These are phyloP conservation scores for Nymphaea thermarum DNA, from an alignment of 164 flowering plant species.

Conservation along the genomic window DNA sequence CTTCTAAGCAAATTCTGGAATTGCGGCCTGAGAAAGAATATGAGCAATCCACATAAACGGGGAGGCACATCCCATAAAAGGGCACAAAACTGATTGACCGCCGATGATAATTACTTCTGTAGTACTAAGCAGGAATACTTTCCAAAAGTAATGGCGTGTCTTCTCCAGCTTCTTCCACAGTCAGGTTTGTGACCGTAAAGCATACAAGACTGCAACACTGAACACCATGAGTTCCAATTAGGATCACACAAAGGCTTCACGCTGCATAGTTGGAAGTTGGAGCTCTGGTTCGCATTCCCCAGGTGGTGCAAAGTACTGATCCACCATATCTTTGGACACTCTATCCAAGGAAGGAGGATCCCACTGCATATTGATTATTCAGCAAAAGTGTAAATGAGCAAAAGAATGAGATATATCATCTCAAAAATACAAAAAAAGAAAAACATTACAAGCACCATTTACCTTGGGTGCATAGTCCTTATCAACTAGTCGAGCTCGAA, in stretches of 20 bases:
- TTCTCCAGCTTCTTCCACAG: no score
- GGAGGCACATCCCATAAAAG: no score
- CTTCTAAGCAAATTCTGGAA: no score
- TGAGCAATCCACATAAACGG: no score
- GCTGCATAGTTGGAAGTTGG: conserved; percentile 42
- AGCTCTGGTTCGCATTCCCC: conserved; percentile 54
- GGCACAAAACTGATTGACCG: no score
- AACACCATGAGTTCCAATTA: neutral
- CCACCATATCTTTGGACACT: conserved; percentile 85
- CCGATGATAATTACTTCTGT: no score
- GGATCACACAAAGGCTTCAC: conserved; percentile 57
- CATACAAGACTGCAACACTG: neutral
- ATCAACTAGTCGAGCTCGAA: conserved; percentile 74
- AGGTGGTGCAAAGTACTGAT: conserved; percentile 38
- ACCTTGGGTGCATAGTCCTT: conserved; percentile 92
- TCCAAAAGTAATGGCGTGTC: no score
- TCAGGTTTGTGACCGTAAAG: neutral
- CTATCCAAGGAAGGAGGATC: conserved; percentile 53
- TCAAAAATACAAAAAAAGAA: neutral
- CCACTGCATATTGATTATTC: conserved; percentile 47
- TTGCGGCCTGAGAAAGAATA: no score
- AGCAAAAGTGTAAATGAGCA: neutral
- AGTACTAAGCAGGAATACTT: no score
- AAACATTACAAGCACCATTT: conserved; percentile 1
- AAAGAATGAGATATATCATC: neutral